Evolutionary conservation across 306 rosid species (phyloP).

Genomic region (Cajanus cajan): DNA sequence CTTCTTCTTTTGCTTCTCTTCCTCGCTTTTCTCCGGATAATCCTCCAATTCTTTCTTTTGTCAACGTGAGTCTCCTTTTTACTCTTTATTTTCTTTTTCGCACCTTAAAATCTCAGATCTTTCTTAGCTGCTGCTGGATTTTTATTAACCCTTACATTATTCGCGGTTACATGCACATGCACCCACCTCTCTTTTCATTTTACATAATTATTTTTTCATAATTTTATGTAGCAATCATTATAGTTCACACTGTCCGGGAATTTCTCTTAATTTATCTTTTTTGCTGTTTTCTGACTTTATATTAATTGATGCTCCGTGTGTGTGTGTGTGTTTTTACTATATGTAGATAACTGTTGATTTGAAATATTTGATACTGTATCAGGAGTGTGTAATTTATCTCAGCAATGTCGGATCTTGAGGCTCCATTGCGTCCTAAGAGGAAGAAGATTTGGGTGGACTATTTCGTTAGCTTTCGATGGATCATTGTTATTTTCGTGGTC

Average conservation of each 20-base stretch:
- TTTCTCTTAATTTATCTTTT: background rate
- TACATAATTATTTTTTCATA: background rate
- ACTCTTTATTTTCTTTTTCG: background rate
- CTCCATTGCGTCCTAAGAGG: conserved; percentile 90
- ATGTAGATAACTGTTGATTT: background rate
- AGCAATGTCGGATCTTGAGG: conserved; percentile 85
- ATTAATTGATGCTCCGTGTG: background rate
- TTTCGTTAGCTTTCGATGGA: conserved; percentile 84
- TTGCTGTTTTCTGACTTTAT: background rate
- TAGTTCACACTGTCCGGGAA: background rate
- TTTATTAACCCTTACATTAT: background rate
- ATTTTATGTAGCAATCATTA: background rate
- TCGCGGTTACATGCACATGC: background rate
- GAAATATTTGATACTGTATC: background rate
- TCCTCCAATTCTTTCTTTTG: background rate
- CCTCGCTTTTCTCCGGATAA: background rate
- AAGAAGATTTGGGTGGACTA: conserved; percentile 85
- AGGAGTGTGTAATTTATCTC: background rate
- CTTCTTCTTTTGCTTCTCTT: background rate
- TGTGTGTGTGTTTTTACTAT: background rate
- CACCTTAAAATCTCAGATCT: conserved; percentile 29
- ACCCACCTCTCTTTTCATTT: background rate
- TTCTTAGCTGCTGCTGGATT: background rate
- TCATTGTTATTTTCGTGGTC: conserved; percentile 83
- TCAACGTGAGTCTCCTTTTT: background rate